A percentile compares a stretch with the other conserved stretches of the same genome.
phyloP scores from a whole-genome alignment of 176 grass and related monocot species.

The Aegilops speltoides region DNA sequence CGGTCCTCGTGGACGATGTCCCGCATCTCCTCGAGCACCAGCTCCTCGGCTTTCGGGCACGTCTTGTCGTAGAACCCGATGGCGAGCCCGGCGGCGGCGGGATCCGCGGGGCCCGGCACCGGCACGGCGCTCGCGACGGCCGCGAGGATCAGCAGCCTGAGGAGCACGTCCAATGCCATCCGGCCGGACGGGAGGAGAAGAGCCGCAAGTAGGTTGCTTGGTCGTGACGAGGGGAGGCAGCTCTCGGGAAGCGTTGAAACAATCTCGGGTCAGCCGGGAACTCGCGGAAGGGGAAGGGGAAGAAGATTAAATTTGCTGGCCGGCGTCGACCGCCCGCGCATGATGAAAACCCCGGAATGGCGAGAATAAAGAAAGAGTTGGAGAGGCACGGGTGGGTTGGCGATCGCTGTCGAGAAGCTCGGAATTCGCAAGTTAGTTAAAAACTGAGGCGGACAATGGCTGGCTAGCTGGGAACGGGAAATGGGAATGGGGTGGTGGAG shows the following conservation, averaged over 20 bases:
- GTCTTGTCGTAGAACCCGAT: constrained; percentile 47
- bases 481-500: background rate
- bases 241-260: background rate
- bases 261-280: background rate
- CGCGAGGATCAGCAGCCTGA: background rate
- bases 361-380: constrained; percentile 31
- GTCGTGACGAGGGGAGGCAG: background rate
- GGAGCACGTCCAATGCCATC: constrained; percentile 33
- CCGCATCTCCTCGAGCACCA: constrained; percentile 52
- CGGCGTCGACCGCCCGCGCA: background rate
- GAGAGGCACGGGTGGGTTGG: constrained; percentile 17
- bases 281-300: no score
- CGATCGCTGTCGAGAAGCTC: constrained; percentile 39
- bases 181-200: background rate
- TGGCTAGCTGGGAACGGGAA: background rate
- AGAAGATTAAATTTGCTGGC: background rate
- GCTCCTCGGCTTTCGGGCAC: constrained; percentile 48
- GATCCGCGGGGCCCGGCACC: background rate
- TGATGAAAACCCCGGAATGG: background rate
- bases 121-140: background rate
- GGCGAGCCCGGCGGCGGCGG: constrained; percentile 18
- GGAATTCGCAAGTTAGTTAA: constrained; percentile 35
- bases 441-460: background rate
- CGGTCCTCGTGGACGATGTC: constrained; percentile 12
- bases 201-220: background rate